phyloP scores from a whole-genome alignment of 2,329 filamentous ascomycete genomes.

The Metarhizium humberi region DNA sequence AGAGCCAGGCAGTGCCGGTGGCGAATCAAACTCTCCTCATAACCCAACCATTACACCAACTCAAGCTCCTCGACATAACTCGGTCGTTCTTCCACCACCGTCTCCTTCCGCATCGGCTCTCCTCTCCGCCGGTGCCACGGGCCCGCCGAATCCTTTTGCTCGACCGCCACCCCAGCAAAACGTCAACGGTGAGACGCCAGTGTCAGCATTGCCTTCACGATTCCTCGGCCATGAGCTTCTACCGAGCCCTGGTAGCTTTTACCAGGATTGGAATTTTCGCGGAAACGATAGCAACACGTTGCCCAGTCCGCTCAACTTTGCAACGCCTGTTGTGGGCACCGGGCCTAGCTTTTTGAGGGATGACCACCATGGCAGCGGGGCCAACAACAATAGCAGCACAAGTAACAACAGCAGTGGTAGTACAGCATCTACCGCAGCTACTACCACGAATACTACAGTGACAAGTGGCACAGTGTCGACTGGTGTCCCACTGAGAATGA shows the following conservation, averaged over 20 bases:
- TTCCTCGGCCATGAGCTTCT: conserved; percentile 84
- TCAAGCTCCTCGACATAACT: conserved; percentile 43
- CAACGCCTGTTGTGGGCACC: conserved; percentile 61
- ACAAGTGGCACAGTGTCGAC: conserved; percentile 9
- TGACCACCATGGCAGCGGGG: conserved; percentile 26
- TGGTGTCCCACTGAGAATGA: conserved; percentile 9
- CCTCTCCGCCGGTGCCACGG: conserved; percentile 81
- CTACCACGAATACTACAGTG: conserved; percentile 6
- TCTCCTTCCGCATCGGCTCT: conserved; percentile 82
- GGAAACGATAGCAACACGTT: conserved; percentile 71
- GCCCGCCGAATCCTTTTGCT: conserved; percentile 92
- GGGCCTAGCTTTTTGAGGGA: conserved; percentile 56
- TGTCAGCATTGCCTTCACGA: conserved; percentile 85
- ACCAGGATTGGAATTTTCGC: conserved; percentile 78
- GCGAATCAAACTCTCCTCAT: conserved; percentile 57
- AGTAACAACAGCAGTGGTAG: conserved; percentile 12
- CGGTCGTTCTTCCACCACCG: conserved; percentile 80
- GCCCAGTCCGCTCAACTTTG: conserved; percentile 86
- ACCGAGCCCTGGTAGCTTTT: conserved; percentile 87
- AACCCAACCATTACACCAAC: conserved; percentile 51
- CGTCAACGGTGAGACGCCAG: conserved; percentile 55
- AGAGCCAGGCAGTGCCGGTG: conserved; percentile 64
- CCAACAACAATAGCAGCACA: conserved; percentile 10
- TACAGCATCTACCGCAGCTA: conserved; percentile 8
- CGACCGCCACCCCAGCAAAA: conserved; percentile 68